Evolutionary conservation across 495 filamentous ascomycete species (phyloP), one percentile per base, ranked within the genome.

Genomic region (Podospora anserina): DNA sequence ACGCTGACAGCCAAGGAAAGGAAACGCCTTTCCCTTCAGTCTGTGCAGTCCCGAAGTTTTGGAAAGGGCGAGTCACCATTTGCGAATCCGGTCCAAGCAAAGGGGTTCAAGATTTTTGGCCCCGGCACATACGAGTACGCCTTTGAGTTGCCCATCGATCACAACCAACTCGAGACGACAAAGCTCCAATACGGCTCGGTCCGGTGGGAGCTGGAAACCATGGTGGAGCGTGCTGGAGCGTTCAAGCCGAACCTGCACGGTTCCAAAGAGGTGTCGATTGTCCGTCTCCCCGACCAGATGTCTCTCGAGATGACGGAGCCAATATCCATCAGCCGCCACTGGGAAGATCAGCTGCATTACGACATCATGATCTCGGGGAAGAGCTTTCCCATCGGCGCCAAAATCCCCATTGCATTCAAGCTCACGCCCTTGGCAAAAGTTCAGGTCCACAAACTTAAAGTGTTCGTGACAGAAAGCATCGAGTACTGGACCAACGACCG

Each of bases 281-380:
- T 99, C 30, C 89, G 95, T 18, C 89, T 94, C 1, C 95, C 95
- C 0, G 89, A 94, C 19, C 93, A 98, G 80, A 87, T 93, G 61
- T 98, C 94, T 4, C 81, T 98, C 62, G 96, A 99, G 75, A 91
- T 93, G 78, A 88, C 94, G 28, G 95, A 99, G 75, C 95, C 95
- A 16, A 99, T 99, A 77, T 94, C 94, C 23, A 98, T 99, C 73
- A 97, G 92, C 64, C 85, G 95, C 27, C 94, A 93, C 66, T 99
- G 95, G 95, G 95, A 99, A 74, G 96, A 99, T 74, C 95, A 99
- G 74, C 85, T 99, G 39, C 94, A 97, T 73, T 99, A 99, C 78
- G 95, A 99, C 72, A 99, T 99, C 68, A 92, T 98, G 72, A 97
- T 99, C 69, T 97, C 94, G 3, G 95, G 96, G 63, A 99, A 99